Evolutionary conservation across 2,329 filamentous ascomycete species (phyloP).

Genomic region (Ilyonectria sp.): DNA sequence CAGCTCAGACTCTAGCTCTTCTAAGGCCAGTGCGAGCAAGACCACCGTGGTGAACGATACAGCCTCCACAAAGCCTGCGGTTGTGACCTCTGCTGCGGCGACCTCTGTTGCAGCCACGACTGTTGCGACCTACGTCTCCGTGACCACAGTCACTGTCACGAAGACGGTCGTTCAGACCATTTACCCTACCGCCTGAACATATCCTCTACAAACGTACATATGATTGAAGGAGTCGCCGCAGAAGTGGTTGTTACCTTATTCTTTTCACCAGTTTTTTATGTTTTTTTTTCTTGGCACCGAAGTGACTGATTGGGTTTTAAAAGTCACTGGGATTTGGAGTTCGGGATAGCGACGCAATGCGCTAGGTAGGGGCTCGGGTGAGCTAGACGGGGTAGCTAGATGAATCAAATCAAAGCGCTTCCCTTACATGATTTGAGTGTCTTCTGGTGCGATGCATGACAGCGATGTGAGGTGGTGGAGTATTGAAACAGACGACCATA

Average conservation of each 20-base stretch:
- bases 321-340: conserved; percentile 35
- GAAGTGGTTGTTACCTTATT: conserved; percentile 4
- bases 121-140: conserved; percentile 17
- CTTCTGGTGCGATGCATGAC: background rate
- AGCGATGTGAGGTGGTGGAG: background rate
- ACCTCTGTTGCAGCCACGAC: background rate
- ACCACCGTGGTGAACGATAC: background rate
- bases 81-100: background rate
- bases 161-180: conserved; percentile 40
- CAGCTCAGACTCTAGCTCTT: background rate
- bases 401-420: conserved; percentile 23
- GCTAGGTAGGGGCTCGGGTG: conserved; percentile 20
- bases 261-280: conserved; percentile 30
- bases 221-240: conserved; percentile 15
- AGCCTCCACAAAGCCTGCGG: conserved; percentile 1
- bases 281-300: conserved; percentile 35
- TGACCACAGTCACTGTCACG: conserved; percentile 38
- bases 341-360: conserved; percentile 40
- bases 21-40: background rate
- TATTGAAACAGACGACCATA: background rate
- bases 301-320: conserved; percentile 12
- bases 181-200: conserved; percentile 37
- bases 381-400: conserved; percentile 34
- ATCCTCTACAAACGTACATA: conserved; percentile 37
- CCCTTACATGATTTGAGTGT: background rate